Base-by-base conservation (phyloP, 2,329 filamentous ascomycete species). In the Aspergillus hortae region DNA sequence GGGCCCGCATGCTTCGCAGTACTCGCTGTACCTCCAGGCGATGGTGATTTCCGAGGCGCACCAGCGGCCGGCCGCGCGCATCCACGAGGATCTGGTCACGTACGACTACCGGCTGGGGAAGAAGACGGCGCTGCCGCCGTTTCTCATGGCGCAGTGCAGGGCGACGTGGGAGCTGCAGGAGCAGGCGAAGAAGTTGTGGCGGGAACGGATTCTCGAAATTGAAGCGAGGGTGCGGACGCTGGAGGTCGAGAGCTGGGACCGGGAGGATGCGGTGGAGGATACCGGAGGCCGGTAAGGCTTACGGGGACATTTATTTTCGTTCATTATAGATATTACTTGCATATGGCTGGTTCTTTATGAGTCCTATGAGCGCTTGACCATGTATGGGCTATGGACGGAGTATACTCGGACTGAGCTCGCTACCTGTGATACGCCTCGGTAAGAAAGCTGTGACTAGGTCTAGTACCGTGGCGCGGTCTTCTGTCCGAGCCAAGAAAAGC, bases 221-320 rank as follows among this genome's bases (percentile, higher is more conserved):
- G 75, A 86, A 44, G 66, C 70, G n/a, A 71, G 74, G 38, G 81
- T 92, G 2, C 77, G 80, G 61, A 59, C 59, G 35, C 69, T 96
- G 43, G 92, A 96, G 74, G 77, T 76, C 62, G 77, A 79, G 52
- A 90, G 86, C 30, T 95, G 91, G 90, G 81, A 92, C 69, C 76
- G 84, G 52, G 69, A 74, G 33, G 87, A 82, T 67, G 89, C 89
- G 1, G 81, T 87, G 25, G 89, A 94, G 67, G 86, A 90, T 67
- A 66, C 85, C 52, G 85, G 84, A 1, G 53, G 70, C 74, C 33
- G 56, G 47, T 60, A 45, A 49, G 46, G 30, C 41, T 46, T 17
- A 46, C n/a, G 19, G 36, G 46, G 7, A 12, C n/a, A 38, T 35
- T 36, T 17, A 17, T 51, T 25, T 51, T 30, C 19, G 21, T 46